Evolutionary conservation across 805 yeast species (phyloP).

Genomic region (Myxozyma vanderwaltii): DNA sequence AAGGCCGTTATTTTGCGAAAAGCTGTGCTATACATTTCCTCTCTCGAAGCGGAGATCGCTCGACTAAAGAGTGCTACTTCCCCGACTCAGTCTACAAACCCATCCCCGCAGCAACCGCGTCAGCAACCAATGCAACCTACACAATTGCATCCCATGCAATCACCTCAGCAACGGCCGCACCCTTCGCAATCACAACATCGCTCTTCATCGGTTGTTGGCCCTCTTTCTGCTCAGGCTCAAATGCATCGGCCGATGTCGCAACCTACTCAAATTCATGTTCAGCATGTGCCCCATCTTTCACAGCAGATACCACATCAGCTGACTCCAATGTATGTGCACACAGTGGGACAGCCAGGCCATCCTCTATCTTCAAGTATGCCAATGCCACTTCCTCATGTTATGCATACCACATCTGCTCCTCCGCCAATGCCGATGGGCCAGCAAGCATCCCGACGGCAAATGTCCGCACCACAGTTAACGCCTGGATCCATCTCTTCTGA

Average conservation of each 20-base stretch:
- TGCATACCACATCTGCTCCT: background rate
- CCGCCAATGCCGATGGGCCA: background rate
- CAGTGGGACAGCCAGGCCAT: background rate
- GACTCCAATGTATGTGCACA: background rate
- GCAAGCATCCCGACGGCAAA: background rate
- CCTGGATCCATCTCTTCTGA: background rate
- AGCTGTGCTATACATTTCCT: constrained; percentile 49
- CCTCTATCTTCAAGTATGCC: background rate
- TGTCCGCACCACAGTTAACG: background rate
- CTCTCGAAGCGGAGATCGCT: constrained; percentile 42
- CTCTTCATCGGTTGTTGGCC: background rate
- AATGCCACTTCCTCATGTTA: background rate
- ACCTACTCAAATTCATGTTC: background rate
- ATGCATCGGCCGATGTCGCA: constrained; percentile 1
- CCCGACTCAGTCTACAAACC: background rate
- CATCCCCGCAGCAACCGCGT: background rate
- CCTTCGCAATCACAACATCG: background rate
- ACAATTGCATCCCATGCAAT: background rate
- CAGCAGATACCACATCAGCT: constrained; percentile 1
- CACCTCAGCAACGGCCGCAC: background rate
- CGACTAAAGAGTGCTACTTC: constrained; percentile 30
- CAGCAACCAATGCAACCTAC: background rate
- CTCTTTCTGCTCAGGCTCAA: background rate
- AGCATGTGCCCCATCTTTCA: background rate
- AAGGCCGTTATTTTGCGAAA: constrained; percentile 50